These are phyloP conservation scores for Panicum hallii DNA, from an alignment of 202 grass and related monocot genomes.

Conservation along the genomic window DNA sequence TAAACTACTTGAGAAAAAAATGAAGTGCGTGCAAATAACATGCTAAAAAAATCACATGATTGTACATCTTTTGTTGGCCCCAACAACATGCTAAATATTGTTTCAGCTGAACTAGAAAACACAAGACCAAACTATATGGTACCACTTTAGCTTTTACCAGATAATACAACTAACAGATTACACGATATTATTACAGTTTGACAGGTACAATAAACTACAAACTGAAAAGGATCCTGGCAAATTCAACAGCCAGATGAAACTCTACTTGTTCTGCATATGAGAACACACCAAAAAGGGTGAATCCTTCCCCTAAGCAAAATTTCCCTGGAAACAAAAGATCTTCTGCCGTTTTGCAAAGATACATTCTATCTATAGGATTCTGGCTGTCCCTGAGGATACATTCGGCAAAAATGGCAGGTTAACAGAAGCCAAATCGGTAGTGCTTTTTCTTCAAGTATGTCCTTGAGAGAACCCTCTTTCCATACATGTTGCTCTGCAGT, in stretches of 20 bases:
- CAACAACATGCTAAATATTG: not conserved
- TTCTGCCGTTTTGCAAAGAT: not conserved
- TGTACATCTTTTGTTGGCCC: not conserved
- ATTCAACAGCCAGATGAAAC: slow-evolving; percentile 26
- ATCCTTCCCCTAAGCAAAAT: slow-evolving; percentile 21
- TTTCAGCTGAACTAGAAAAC: not conserved
- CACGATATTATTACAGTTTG: slow-evolving; percentile 43
- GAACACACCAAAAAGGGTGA: slow-evolving; percentile 35
- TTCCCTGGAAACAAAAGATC: slow-evolving; percentile 31
- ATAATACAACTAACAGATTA: slow-evolving; percentile 42
- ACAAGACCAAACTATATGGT: not conserved
- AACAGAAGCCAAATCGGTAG: slow-evolving; percentile 24
- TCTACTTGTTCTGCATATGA: slow-evolving; percentile 33
- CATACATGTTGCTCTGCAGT: slow-evolving; percentile 63
- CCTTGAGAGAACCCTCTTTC: slow-evolving; percentile 73
- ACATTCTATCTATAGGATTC: slow-evolving; percentile 16
- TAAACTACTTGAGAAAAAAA: not conserved
- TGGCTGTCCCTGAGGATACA: slow-evolving; percentile 14
- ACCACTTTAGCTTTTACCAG: slow-evolving; percentile 1
- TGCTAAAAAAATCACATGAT: not conserved
- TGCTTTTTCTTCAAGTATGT: slow-evolving; percentile 72
- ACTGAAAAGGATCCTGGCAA: not conserved
- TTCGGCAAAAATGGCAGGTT: slow-evolving; percentile 19
- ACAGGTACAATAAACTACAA: slow-evolving; percentile 42
- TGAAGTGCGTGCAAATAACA: not conserved